phyloP scores from a whole-genome alignment of 352 stramenopile species.

The Pythium utonaiense region DNA sequence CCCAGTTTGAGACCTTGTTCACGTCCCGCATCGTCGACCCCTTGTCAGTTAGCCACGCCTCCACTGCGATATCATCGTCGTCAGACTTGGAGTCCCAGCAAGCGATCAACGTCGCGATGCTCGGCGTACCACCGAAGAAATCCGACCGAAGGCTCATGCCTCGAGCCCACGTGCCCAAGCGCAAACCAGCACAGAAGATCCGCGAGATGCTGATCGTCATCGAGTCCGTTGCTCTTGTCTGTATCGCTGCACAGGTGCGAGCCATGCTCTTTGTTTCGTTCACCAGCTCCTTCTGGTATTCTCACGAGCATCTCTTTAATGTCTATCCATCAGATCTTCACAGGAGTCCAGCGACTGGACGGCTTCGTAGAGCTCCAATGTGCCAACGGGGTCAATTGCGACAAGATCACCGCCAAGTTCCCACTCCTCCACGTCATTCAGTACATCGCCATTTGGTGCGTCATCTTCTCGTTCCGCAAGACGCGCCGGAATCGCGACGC shows the following conservation, averaged over 20 bases:
- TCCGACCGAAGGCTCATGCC: slow-evolving; percentile 8
- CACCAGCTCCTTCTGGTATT: not conserved
- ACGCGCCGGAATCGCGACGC: slow-evolving; percentile 19
- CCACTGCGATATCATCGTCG: slow-evolving; percentile 11
- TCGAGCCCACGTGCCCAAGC: slow-evolving; percentile 9
- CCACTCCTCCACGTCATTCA: slow-evolving; percentile 17
- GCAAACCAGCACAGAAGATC: slow-evolving; percentile 35
- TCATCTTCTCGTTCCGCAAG: slow-evolving; percentile 28
- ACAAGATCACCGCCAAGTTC: slow-evolving; percentile 27
- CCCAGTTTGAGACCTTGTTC: slow-evolving; percentile 20
- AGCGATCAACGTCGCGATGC: not conserved
- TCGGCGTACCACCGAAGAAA: not conserved
- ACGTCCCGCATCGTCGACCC: slow-evolving; percentile 14
- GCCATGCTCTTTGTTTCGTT: not conserved
- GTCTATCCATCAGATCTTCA: too few species aligned
- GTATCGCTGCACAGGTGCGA: slow-evolving; percentile 37
- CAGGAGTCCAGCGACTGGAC: slow-evolving; percentile 27
- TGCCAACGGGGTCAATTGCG: slow-evolving; percentile 51
- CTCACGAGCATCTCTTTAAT: too few species aligned
- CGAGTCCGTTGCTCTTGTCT: slow-evolving; percentile 36
- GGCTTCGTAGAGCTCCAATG: slow-evolving; percentile 41
- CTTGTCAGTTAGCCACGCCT: slow-evolving; percentile 6
- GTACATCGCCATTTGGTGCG: slow-evolving; percentile 22
- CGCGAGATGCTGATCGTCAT: slow-evolving; percentile 49
- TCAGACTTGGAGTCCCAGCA: slow-evolving; percentile 13